Evolutionary conservation across 805 yeast genomes (phyloP).

Genomic region (Torulaspora franciscae): DNA sequence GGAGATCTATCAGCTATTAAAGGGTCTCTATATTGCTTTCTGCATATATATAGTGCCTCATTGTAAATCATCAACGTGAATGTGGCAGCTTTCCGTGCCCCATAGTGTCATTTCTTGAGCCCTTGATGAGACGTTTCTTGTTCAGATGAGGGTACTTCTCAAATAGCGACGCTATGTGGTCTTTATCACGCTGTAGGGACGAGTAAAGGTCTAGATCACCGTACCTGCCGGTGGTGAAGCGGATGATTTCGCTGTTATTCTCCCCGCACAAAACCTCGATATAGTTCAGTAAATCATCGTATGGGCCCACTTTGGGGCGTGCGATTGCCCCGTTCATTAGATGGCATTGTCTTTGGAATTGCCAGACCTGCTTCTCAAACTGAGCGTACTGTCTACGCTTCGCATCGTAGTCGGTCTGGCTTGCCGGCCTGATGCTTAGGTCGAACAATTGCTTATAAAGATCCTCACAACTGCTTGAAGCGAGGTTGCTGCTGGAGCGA

Average conservation of each 20-base stretch:
- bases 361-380: slow-evolving; percentile 25
- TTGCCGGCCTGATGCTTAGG: neutral
- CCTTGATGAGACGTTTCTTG: neutral
- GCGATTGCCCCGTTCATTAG: slow-evolving; percentile 17
- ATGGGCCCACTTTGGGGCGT: slow-evolving; percentile 18
- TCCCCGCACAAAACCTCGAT: slow-evolving; percentile 24
- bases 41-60: neutral
- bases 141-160: slow-evolving; percentile 2
- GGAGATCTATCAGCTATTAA: slow-evolving; percentile 1
- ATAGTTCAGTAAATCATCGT: slow-evolving; percentile 25
- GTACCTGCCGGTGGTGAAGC: slow-evolving; percentile 34
- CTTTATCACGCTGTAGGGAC: slow-evolving; percentile 24
- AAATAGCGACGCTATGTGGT: slow-evolving; percentile 20
- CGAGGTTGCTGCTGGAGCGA: slow-evolving; percentile 16
- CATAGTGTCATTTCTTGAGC: neutral
- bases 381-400: slow-evolving; percentile 15
- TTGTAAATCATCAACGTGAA: slow-evolving; percentile 1
- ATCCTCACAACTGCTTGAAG: slow-evolving; percentile 18
- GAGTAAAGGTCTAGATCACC: slow-evolving; percentile 31
- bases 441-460: slow-evolving; percentile 6
- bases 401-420: slow-evolving; percentile 7
- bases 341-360: slow-evolving; percentile 24
- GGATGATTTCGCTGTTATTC: slow-evolving; percentile 28
- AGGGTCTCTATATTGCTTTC: slow-evolving; percentile 1
- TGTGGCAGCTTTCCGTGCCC: neutral